Percentiles rank a stretch among this genome's conserved stretches.
Evolutionary conservation across 2,329 filamentous ascomycete species (phyloP).

Genomic region (Thermothelomyces thermophilus): DNA sequence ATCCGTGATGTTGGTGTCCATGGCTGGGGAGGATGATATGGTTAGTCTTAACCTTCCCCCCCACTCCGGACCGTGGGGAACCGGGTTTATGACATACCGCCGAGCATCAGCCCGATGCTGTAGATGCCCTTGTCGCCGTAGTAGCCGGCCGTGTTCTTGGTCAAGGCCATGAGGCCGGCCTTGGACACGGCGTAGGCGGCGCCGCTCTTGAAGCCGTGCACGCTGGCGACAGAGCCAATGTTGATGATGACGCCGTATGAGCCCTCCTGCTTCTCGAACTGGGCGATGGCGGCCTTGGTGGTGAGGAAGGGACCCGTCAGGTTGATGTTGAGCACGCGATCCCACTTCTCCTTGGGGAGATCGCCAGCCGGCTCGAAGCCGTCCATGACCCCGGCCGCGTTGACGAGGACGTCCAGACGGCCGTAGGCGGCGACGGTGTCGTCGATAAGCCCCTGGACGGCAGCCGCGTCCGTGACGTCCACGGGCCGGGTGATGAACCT

Average conservation of each 20-base stretch:
- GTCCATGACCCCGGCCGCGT: constrained; percentile 54
- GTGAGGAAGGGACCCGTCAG: constrained; percentile 49
- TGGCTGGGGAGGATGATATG: constrained; percentile 29
- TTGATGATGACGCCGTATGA: constrained; percentile 45
- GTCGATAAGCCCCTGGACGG: constrained; percentile 28
- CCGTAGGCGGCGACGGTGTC: constrained; percentile 28
- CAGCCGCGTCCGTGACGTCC: constrained; percentile 30
- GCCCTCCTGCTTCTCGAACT: constrained; percentile 37
- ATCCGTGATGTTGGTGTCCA: constrained; percentile 49
- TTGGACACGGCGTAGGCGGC: constrained; percentile 28
- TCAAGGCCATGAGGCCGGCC: constrained; percentile 29
- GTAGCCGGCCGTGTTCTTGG: constrained; percentile 50
- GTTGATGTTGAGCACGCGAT: constrained; percentile 49
- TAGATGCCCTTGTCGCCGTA: constrained; percentile 50
- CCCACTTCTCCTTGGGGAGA: constrained; percentile 41
- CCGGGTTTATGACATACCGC: constrained; percentile 24
- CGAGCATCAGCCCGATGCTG: constrained; percentile 44
- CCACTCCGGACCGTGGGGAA: too few relatives aligned
- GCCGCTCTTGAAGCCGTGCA: constrained; percentile 32
- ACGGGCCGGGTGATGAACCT: constrained; percentile 26
- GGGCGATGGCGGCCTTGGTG: constrained; percentile 43
- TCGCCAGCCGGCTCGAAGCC: constrained; percentile 46
- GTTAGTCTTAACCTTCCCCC: not conserved
- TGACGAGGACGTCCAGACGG: constrained; percentile 49
- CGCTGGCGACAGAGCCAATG: constrained; percentile 42